Base-by-base conservation (phyloP, 202 grass and related monocot genomes). In the Brachypodium distachyon region DNA sequence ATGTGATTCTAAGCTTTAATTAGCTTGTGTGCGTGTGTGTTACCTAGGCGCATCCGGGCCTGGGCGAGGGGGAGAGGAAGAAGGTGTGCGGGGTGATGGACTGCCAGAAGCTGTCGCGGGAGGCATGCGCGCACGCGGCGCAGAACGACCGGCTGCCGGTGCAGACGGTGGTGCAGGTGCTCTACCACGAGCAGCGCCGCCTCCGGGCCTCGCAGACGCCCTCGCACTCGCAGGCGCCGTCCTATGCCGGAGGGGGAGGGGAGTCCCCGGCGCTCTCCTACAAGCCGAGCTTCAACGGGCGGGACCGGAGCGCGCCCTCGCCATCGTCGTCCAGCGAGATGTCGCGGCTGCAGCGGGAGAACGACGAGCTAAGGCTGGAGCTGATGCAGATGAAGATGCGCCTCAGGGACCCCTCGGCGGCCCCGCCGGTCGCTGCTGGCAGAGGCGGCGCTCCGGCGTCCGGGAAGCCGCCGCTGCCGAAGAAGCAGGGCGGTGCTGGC, bases 81-180 rank as follows among this genome's bases (percentile, higher is more conserved):
- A 86, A 78, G 59, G 74, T 92, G 75, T 98, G 95, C 82, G 32
- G 60, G 53, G 72, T 72, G 47, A 92, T 98, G 89, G 85, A 92
- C 59, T 94, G 82, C 74, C 91, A 98, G 82, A 92, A 82, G 81
- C 82, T 98, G 76, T 98, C 95, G 21, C 83, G 89, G 32, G 89
- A 88, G 57, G 95, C 95, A 65, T 98, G 95, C 69, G 95, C 95
- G 14, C 95, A 98, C 69, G 95, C 91, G 43, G 95, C 89, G 71
- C 95, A 92, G 86, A 98, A 98, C 61, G 85, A 94, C 40, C 76
- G 95, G 46, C 80, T 98, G 47, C 95, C 91, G 17, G 83, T 90
- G 68, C 91, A 92, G 77, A 92, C 82, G 42, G 95, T 97, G 49
- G 91, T 97, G 48, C 83, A 90, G 87, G 89, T 98, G 4, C 87